Evolutionary conservation across 2,329 filamentous ascomycete genomes (phyloP).

Genomic region (Paecilomyces niveus): DNA sequence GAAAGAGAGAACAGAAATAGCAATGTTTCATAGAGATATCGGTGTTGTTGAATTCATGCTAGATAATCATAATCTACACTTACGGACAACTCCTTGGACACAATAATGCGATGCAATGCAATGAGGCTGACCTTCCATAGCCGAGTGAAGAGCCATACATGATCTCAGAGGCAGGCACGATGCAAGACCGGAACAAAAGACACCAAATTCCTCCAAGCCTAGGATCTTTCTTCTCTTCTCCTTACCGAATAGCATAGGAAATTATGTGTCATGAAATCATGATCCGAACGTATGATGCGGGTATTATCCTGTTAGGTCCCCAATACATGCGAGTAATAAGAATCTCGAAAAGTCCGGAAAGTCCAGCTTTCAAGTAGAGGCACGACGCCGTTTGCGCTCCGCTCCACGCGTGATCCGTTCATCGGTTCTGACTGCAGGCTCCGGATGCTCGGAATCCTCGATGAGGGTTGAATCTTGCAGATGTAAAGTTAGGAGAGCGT

Average conservation of each 20-base stretch:
- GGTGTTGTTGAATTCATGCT: neutral
- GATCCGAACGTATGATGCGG: neutral
- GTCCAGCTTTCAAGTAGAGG: neutral
- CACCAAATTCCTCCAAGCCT: neutral
- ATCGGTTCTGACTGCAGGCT: neutral
- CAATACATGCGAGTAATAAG: neutral
- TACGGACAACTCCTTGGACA: neutral
- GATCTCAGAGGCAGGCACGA: neutral
- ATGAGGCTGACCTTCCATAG: neutral
- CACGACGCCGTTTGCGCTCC: neutral
- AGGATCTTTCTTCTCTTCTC: neutral
- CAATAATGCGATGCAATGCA: neutral
- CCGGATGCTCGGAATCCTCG: neutral
- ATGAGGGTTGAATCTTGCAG: constrained; percentile 19
- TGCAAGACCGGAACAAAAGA: neutral
- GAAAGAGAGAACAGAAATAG: neutral
- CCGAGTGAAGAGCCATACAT: neutral
- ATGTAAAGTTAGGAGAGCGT: constrained; percentile 28
- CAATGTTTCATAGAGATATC: neutral
- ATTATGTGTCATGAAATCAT: neutral
- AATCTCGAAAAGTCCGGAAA: neutral
- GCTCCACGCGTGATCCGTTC: neutral
- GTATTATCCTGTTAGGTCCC: neutral
- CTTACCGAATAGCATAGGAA: neutral
- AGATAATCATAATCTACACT: neutral